These are phyloP conservation scores for Cryphonectria japonica DNA, from an alignment of 2,329 filamentous ascomycete species.

Conservation along the genomic window DNA sequence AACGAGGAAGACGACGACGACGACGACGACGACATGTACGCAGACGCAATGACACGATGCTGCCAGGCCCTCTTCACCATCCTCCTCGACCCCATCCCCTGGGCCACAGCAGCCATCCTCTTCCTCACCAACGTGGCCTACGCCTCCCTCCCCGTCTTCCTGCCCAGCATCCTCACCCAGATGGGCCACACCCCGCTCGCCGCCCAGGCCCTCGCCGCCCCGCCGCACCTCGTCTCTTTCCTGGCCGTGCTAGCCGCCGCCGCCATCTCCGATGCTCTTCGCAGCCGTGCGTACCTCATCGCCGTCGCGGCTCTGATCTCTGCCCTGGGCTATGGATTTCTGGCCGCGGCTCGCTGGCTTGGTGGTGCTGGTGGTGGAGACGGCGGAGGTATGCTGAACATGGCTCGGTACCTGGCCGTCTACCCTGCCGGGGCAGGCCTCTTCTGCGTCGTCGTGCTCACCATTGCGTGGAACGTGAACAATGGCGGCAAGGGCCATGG, in stretches of 20 bases:
- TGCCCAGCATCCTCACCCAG: conserved; percentile 77
- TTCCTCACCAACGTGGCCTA: conserved; percentile 89
- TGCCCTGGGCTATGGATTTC: conserved; percentile 58
- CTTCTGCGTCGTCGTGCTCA: conserved; percentile 81
- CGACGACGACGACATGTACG: conserved; percentile 46
- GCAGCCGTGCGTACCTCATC: conserved; percentile 67
- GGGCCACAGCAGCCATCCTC: conserved; percentile 80
- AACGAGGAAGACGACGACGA: conserved; percentile 27
- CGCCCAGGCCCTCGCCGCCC: conserved; percentile 78
- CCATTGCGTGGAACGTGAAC: conserved; percentile 88
- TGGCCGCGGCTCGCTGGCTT: conserved; percentile 63
- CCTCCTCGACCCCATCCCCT: conserved; percentile 69
- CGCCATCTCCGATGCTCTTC: conserved; percentile 69
- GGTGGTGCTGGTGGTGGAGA: conserved; percentile 46
- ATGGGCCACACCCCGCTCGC: conserved; percentile 72
- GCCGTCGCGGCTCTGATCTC: conserved; percentile 72
- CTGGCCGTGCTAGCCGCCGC: conserved; percentile 72
- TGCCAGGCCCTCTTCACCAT: conserved; percentile 42
- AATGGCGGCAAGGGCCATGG: conserved; percentile 67
- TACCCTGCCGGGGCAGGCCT: conserved; percentile 82
- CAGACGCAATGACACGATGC: conserved; percentile 53
- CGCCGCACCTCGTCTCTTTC: conserved; percentile 81
- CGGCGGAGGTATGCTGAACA: conserved; percentile 31
- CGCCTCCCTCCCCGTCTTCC: conserved; percentile 83
- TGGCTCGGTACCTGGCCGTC: conserved; percentile 70